phyloP scores from a whole-genome alignment of 345 rosid species.

The Carallia pectinifolia region DNA sequence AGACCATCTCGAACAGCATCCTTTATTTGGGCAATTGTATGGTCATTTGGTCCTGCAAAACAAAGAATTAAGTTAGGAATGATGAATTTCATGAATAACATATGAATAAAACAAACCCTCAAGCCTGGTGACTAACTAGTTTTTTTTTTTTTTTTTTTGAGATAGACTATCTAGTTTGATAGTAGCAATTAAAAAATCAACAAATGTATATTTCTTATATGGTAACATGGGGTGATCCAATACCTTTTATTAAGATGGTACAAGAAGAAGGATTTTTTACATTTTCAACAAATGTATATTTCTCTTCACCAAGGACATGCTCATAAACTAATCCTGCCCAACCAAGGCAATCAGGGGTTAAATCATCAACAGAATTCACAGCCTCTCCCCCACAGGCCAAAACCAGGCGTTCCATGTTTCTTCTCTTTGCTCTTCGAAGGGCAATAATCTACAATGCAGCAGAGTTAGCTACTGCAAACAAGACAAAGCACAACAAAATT shows the following conservation, averaged over 20 bases:
- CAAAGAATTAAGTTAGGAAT: neutral
- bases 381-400: constrained; percentile 99
- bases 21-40: constrained; percentile 96
- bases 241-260: constrained; percentile 94
- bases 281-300: constrained; percentile 94
- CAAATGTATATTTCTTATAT: neutral
- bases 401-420: constrained; percentile 97
- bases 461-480: constrained; percentile 3
- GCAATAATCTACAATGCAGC: constrained; percentile 70
- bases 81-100: neutral
- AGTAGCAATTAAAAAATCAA: neutral
- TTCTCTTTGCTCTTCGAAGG: constrained; percentile 95
- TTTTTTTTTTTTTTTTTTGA: no score
- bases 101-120: neutral
- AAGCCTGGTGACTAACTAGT: neutral
- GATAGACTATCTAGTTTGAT: no score
- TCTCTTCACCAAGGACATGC: constrained; percentile 92
- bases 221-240: neutral
- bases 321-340: constrained; percentile 99
- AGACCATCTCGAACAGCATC: constrained; percentile 97
- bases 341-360: constrained; percentile 88
- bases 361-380: constrained; percentile 82
- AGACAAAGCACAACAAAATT: constrained; percentile 4
- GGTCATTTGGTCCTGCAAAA: constrained; percentile 87
- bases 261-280: constrained; percentile 91